Percentiles rank a stretch among this genome's conserved stretches.
Conservation (phyloP, 805 yeast species). For the Ogataea pini region DNA sequence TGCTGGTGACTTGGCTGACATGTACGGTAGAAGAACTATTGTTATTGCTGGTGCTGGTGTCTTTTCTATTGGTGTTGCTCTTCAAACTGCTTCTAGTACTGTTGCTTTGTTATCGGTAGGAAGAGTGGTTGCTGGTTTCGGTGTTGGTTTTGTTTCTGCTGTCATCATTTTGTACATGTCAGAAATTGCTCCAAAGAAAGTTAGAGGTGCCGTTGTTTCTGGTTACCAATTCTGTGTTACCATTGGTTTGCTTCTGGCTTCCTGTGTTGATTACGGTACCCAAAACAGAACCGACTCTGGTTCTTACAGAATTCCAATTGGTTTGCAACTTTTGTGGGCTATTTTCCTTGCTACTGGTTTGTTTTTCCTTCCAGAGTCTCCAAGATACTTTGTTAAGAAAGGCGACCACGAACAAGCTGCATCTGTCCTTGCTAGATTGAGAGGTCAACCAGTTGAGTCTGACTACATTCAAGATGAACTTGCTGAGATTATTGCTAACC, state of each 20-base stretch:
- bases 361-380: constrained; percentile 71
- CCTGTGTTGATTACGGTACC: constrained; percentile 71
- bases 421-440: constrained; percentile 51
- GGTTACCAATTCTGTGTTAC: constrained; percentile 68
- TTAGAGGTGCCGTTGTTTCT: constrained; percentile 76
- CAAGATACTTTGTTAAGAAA: constrained; percentile 65
- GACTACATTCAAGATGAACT: constrained; percentile 49
- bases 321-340: constrained; percentile 71
- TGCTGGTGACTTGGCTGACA: constrained; percentile 54
- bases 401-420: constrained; percentile 59
- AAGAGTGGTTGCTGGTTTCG: constrained; percentile 70
- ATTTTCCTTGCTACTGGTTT: constrained; percentile 58
- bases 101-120: constrained; percentile 62
- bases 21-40: constrained; percentile 50
- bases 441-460: constrained; percentile 51
- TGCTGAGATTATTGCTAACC: constrained; percentile 52
- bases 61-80: constrained; percentile 49
- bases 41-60: constrained; percentile 45
- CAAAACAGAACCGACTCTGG: constrained; percentile 53
- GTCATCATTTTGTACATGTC: constrained; percentile 78
- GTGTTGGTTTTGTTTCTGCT: constrained; percentile 78
- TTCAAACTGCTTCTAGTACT: constrained; percentile 49
- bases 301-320: constrained; percentile 75
- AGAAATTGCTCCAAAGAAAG: constrained; percentile 75
- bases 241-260: constrained; percentile 70